Evolutionary conservation across 805 yeast genomes (phyloP).

Genomic region (Starmerella khaoyaiensis): DNA sequence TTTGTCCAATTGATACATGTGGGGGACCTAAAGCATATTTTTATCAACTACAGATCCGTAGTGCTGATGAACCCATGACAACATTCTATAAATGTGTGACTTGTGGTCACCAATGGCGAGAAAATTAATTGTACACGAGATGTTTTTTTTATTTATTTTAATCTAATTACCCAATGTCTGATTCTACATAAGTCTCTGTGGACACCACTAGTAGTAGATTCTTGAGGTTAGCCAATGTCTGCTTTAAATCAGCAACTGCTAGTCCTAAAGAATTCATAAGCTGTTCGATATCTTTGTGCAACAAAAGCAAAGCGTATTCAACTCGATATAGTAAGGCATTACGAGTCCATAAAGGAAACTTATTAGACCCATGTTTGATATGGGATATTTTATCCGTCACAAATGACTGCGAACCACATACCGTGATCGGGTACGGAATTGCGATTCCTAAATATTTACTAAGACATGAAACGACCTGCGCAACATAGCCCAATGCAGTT

Average conservation of each 20-base stretch:
- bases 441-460: constrained; percentile 35
- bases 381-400: constrained; percentile 38
- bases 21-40: constrained; percentile 86
- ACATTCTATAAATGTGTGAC: constrained; percentile 90
- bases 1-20: constrained; percentile 81
- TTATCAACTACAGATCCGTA: constrained; percentile 90
- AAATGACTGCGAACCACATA: constrained; percentile 37
- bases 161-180: background rate
- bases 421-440: constrained; percentile 38
- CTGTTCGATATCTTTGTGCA: constrained; percentile 39
- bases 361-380: constrained; percentile 28
- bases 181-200: background rate
- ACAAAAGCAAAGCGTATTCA: constrained; percentile 38
- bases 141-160: constrained; percentile 1
- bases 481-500: constrained; percentile 38
- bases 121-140: constrained; percentile 39
- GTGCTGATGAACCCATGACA: constrained; percentile 99
- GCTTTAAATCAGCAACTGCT: constrained; percentile 27
- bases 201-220: constrained; percentile 26
- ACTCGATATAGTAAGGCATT: constrained; percentile 35
- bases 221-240: constrained; percentile 30
- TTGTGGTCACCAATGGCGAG: constrained; percentile 95
- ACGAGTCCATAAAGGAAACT: constrained; percentile 40
- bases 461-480: constrained; percentile 33
- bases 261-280: constrained; percentile 26